Base-by-base conservation (phyloP, 1,284 basidiomycete species). In the Flammula alnicola region DNA sequence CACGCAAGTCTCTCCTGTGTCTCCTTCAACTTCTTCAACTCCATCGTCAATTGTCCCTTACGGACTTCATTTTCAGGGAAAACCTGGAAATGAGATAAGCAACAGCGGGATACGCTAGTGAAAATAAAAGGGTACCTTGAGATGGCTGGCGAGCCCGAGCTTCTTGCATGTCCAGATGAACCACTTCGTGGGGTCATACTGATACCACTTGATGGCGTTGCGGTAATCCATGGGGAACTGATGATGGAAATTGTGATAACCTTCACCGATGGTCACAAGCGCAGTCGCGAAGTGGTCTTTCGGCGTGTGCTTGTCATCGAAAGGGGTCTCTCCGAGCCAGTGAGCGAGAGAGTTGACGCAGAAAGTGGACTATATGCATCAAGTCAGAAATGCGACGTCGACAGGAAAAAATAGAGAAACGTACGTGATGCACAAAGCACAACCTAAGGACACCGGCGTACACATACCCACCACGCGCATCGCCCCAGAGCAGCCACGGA, bases 211-310 rank as follows among this genome's bases (percentile, higher is more conserved):
- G 77, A 94, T 92, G 33, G 92, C 93, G 63, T 95, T 95, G 33
- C 94, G 82, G 77, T 91, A 96, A 71, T 97, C 94, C 88, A 91
- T 91, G 8, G 91, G 91, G 81, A 94, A 93, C 70, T 94, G 90
- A 63, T 91, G 92, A 73, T 95, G 93, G 82, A 97, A 97, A 74
- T 97, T 96, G 80, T 96, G 93, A 77, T 96, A 96, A 10, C 94
- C 93, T 71, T 96, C 93, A 52, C 93, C 93, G 63, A 95, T 85
- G 23, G 93, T 95, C 52, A 83, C 85, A 35, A 95, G 76, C 8
- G 93, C 93, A 29, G 93, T 95, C 64, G 95, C 69, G 61, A 95
- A 74, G 72, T 94, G 91, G 70, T 95, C 91, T 47, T 85, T 78
- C 26, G 93, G 93, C n/a, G 92, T 90, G 73, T 95, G 91, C 77